Evolutionary conservation across 2,329 filamentous ascomycete genomes (phyloP), one percentile per base, ranked within the genome.

Genomic region (Pyrenochaeta sp.): DNA sequence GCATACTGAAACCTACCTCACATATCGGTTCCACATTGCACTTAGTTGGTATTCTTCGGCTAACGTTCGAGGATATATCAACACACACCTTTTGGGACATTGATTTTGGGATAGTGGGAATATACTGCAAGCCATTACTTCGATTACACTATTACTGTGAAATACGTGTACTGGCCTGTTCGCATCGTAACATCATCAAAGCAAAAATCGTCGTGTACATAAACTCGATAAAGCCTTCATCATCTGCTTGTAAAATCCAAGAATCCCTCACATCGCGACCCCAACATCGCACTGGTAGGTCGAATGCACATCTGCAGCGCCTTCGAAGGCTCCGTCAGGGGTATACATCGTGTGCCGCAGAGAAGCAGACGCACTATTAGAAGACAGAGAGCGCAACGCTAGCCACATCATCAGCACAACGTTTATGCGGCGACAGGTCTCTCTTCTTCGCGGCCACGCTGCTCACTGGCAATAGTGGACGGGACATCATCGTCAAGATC

Each of bases 401-500:
- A 62, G 56, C 52, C 40, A 56, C 36, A 49, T 37, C 44, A 62
- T 70, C 66, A 74, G 59, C 54, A 59, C 34, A 53, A 51, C 42
- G 32, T 54, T 58, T 71, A 76, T 59, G 71, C 72, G 63, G 67
- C 74, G 57, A 77, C 62, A 7, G 58, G 52, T 46, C 80, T 77
- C 74, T 82, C 79, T 59, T 83, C 81, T 64, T 83, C 82, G 13
- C 82, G 79, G 25, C 81, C 82, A 47, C 82, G 77, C 50, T 74
- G 72, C 64, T 80, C 78, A 60, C 75, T 79, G 49, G 71, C 72
- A 50, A 78, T 71, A 39, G 75, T 78, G 42, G 76, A 78, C 15
- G 67, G 71, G 13, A 69, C 83, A 13, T 88, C 87, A 13, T 86
- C 85, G 22, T 88, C 87, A 36, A 66, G 54, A 12, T 89, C 87